Base-by-base conservation (phyloP, 2,329 filamentous ascomycete genomes). In the Lecanicillium sp. region DNA sequence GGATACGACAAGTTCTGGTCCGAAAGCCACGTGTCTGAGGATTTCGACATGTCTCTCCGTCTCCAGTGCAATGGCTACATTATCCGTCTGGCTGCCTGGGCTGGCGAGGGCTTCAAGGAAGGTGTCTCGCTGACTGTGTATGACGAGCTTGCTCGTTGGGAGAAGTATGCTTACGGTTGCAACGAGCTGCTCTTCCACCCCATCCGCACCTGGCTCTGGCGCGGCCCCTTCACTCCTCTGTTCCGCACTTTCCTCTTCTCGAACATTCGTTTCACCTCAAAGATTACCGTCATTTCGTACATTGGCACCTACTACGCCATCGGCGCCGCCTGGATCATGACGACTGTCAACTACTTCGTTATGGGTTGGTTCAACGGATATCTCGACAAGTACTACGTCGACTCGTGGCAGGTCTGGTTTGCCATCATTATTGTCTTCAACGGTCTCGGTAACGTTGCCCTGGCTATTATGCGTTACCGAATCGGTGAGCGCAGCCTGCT, bases 11-110 rank as follows among this genome's bases (percentile, higher is more conserved):
- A 80, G 12, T 87, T 79, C 66, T 89, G 86, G 85, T 87, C 84
- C 7, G 86, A 89, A 60, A 75, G 73, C 4, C 83, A 85, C 56
- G 86, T 90, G 0, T 88, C 84, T 0, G 86, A 90, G 52, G 86
- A 90, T 57, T 89, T 89, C 47, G 85, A 89, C 52, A 86, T 88
- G 66, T 77, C 82, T 10, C 73, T 90, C 1, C 81, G 85, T 29
- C 72, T 89, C 4, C 86, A 90, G 62, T 80, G 78, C 53, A 70
- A 70, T n/a, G 84, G 84, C 20, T 86, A 84, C 62, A 73, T 80
- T 29, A 78, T 87, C 38, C 82, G 86, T 11, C 70, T 88, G 1
- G 85, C 78, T 10, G 76, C 81, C 0, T 89, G 86, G 66, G 78
- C 82, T 45, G 77, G 78, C 29, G 77, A 81, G 5, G 84, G 79